These are phyloP conservation scores for Aspergillus fumigatus DNA, from an alignment of 2,329 filamentous ascomycete species.

Conservation along the genomic window DNA sequence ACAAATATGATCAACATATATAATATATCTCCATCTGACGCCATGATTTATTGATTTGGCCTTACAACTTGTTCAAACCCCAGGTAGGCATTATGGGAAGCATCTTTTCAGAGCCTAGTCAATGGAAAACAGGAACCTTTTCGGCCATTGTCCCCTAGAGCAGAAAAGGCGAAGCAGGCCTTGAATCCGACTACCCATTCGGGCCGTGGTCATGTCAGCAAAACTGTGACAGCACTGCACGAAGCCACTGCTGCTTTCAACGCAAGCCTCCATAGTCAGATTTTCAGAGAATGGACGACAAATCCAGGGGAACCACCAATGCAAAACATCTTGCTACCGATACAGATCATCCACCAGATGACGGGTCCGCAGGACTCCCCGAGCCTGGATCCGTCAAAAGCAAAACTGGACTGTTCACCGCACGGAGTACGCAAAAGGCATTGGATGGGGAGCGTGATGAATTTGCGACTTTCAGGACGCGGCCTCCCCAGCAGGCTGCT, in stretches of 20 bases:
- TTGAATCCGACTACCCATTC: constrained; percentile 22
- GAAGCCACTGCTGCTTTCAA: constrained; percentile 36
- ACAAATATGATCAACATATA: not conserved
- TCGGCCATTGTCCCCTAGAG: not conserved
- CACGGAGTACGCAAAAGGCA: constrained; percentile 9
- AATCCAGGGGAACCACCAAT: constrained; percentile 14
- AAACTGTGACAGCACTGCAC: constrained; percentile 25
- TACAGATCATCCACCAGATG: constrained; percentile 8
- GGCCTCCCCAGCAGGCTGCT: constrained; percentile 30
- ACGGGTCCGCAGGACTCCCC: constrained; percentile 22
- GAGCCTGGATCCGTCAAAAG: constrained; percentile 35
- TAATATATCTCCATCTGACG: not conserved
- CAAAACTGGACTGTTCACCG: constrained; percentile 33
- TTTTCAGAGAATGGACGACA: constrained; percentile 13
- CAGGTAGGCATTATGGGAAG: not conserved
- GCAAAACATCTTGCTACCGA: constrained; percentile 14
- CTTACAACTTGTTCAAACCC: not conserved
- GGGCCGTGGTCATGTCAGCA: constrained; percentile 20
- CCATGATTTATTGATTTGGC: not conserved
- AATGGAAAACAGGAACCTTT: not conserved
- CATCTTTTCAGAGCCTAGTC: not conserved
- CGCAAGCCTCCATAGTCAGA: constrained; percentile 17
- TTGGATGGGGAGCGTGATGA: constrained; percentile 11
- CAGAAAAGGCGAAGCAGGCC: constrained; percentile 9
- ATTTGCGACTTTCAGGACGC: constrained; percentile 12